Conservation (phyloP, 441 rosid species). For the Gossypium davidsonii region DNA sequence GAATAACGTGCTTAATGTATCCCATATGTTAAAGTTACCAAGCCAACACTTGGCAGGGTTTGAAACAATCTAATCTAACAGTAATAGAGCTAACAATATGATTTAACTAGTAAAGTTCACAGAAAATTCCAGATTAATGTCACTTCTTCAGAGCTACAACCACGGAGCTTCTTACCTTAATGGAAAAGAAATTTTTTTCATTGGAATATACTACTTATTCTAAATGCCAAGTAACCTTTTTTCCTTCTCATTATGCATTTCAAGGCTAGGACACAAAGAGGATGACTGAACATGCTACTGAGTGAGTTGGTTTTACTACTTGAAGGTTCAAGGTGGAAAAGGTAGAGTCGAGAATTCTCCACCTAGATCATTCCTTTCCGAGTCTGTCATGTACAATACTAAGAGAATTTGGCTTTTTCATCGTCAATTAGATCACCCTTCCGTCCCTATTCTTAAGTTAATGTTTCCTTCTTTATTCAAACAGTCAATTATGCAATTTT, state of each 20-base stretch:
- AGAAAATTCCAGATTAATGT: not conserved
- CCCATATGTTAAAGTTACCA: not conserved
- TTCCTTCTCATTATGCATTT: not conserved
- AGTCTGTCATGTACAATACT: not conserved
- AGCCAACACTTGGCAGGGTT: not conserved
- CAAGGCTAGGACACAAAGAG: not conserved
- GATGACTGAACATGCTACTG: not conserved
- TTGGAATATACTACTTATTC: not conserved
- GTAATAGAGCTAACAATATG: no score
- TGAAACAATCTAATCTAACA: not conserved
- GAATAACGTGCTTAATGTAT: not conserved
- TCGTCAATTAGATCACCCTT: not conserved
- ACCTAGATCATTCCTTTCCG: not conserved
- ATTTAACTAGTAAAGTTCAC: no score
- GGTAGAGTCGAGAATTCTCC: not conserved
- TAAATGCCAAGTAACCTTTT: not conserved
- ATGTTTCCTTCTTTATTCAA: not conserved
- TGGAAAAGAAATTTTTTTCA: not conserved
- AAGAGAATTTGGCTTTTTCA: not conserved
- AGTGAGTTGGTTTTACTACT: not conserved
- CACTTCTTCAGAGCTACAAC: not conserved
- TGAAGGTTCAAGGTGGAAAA: not conserved
- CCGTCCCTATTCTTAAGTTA: not conserved
- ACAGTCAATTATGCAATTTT: not conserved
- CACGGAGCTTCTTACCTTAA: not conserved